Evolutionary conservation across 2,329 filamentous ascomycete genomes (phyloP), one percentile per base, ranked within the genome.

Genomic region (Mariannaea sp.): DNA sequence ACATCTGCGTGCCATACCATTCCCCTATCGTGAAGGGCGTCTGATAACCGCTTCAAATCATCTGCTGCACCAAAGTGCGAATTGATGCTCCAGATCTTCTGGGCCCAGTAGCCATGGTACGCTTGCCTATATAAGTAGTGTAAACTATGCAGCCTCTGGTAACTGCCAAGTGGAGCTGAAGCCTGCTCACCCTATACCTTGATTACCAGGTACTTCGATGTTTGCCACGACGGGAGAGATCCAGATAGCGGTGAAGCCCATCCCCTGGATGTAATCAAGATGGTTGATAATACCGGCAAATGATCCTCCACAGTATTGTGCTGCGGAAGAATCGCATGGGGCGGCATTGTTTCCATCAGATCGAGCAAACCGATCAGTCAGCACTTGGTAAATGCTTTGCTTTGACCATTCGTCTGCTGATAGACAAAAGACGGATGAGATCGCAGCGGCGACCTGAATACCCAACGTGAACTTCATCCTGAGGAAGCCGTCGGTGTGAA

Each of bases 161-260:
- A 1, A 14, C 20, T 24, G 7, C 7, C 20, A 13, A 19, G 30
- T 1, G 3, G n/a, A 19, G 9, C 12, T 10, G 7, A 16, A 10
- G 4, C 3, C 7, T 7, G 24, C 55, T 55, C n/a, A 57, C 55
- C 55, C 55, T 38, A 22, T 35, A 5, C 46, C 48, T 16, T 38
- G 2, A 13, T 43, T 44, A 8, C 38, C 26, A 3, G 56, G 36
- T 1, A 56, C 45, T 17, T 58, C 56, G 13, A 58, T 58, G 14
- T 58, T 53, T 24, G 56, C 27, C 35, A 58, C 56, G 27, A 58
- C 46, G 6, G 56, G 56, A 22, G 56, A 58, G 4, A 58, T 58
- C 56, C 56, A 58, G 41, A 58, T 44, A 2, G 56, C 56, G 3
- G 56, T 56, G 29, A 58, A 58, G 10, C 56, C 56, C 56, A 58